Conservation (phyloP, 2,329 filamentous ascomycete species). For the Aspergillus viridinutans region DNA sequence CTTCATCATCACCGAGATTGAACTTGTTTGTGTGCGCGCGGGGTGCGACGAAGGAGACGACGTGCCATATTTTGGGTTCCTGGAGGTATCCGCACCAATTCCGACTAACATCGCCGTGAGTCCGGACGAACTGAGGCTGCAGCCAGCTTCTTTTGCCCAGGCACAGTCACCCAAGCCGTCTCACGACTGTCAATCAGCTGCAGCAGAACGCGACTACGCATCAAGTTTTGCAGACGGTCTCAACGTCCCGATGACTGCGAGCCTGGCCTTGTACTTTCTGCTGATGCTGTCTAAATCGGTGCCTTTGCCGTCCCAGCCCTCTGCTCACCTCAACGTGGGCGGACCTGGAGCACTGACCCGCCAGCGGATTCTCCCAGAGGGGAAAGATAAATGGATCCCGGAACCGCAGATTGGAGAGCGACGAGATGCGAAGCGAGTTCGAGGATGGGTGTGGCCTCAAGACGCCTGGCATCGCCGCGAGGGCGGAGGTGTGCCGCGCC, state of each 20-base stretch:
- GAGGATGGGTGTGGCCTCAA: conserved; percentile 61
- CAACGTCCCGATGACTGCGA: conserved; percentile 50
- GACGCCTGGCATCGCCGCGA: conserved; percentile 58
- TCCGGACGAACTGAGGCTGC: conserved; percentile 8
- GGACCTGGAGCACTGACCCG: conserved; percentile 55
- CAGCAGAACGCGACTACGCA: conserved; percentile 6
- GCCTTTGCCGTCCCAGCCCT: conserved; percentile 53
- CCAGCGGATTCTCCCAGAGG: conserved; percentile 49
- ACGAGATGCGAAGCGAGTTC: conserved; percentile 54
- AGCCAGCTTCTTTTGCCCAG: conserved; percentile 23
- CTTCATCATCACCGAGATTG: conserved; percentile 94
- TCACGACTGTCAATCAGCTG: conserved; percentile 15
- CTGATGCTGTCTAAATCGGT: conserved; percentile 62
- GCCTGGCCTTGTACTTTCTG: conserved; percentile 59
- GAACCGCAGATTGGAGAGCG: conserved; percentile 57
- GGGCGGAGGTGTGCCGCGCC: conserved; percentile 34
- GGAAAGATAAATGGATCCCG: conserved; percentile 60
- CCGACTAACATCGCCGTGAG: conserved; percentile 45
- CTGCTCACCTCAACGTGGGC: conserved; percentile 58
- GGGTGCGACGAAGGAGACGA: conserved; percentile 57
- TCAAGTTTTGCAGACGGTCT: conserved; percentile 10
- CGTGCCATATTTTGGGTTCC: conserved; percentile 79
- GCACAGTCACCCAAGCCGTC: conserved; percentile 27
- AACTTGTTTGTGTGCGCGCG: conserved; percentile 83
- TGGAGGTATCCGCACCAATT: conserved; percentile 66